Evolutionary conservation across 2,329 filamentous ascomycete species (phyloP), one percentile per base, ranked within the genome.

Genomic region (Fusarium redolens): DNA sequence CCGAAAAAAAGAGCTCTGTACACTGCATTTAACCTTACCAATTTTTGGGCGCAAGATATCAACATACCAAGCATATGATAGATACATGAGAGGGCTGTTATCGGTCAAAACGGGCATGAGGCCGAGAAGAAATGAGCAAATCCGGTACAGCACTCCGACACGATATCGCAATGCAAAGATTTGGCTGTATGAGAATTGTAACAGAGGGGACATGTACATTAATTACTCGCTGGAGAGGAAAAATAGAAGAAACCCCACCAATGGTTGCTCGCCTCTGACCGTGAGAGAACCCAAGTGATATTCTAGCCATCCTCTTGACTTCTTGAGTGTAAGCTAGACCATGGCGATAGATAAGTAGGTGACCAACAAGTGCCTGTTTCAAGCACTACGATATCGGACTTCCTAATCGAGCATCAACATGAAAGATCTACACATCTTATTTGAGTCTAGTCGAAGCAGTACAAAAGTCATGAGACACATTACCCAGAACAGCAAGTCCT

Each of bases 401-500:
- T 69, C 66, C 66, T 58, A 64, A 64, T 51, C 25, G 31, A 63
- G 44, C 20, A 30, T 41, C 33, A 28, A 31, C 31, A 60, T 61
- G 50, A 50, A 60, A 25, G 41, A 45, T 61, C 48, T 45, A n/a
- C 41, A 25, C 31, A 63, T n/a, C 25, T 43, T 38, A 4, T 22
- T 22, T 17, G 40, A 59, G 37, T 44, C 20, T 38, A 62, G 50
- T 45, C 44, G 40, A 64, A 28, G 45, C 44, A 45, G 44, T n/a
- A 52, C 15, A 28, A 40, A 52, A 47, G 65, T 69, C 66, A 69
- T 69, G 58, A 69, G 66, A 69, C 45, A 31, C 44, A n/a, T 43
- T 69, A n/a, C 65, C 58, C n/a, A 51, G 50, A 64, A 55, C 35
- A 69, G 57, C 30, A 45, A 56, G 22, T 30, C 25, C 28, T 40